A percentile compares a stretch with the other conserved stretches of the same genome.
Conservation (phyloP, 306 rosid species). For the Hylodesmum podocarpum region DNA sequence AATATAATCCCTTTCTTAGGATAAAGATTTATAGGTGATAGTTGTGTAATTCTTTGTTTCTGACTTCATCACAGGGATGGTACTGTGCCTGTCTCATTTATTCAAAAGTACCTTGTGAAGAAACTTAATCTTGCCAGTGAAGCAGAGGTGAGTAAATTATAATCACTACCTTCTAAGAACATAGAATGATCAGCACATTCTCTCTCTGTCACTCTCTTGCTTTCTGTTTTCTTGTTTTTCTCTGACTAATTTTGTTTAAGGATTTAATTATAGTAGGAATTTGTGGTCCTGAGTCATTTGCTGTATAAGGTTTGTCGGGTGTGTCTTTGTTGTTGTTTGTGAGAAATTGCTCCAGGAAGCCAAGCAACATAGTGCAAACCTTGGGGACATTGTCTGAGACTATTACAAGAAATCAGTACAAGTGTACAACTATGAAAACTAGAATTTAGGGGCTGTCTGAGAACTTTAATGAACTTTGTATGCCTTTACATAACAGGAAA, state of each 20-base stretch:
- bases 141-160: constrained; percentile 65
- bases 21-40: constrained; percentile 5
- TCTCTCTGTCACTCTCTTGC: background rate
- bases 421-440: background rate
- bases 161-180: constrained; percentile 21
- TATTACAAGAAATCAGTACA: background rate
- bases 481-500: background rate
- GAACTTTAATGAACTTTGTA: background rate
- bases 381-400: constrained; percentile 8
- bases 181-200: background rate
- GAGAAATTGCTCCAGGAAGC: background rate
- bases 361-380: background rate
- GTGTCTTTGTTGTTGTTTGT: constrained; percentile 9
- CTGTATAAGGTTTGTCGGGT: background rate
- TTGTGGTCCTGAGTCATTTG: constrained; percentile 4
- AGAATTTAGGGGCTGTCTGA: background rate
- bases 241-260: background rate
- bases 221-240: background rate
- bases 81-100: constrained; percentile 74
- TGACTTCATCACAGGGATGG: constrained; percentile 68
- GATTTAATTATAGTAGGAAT: background rate
- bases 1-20: background rate
- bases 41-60: constrained; percentile 25
- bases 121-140: constrained; percentile 85
- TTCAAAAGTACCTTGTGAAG: constrained; percentile 87